Conservation (phyloP, 2,329 filamentous ascomycete genomes). For the Fusarium equiseti region DNA sequence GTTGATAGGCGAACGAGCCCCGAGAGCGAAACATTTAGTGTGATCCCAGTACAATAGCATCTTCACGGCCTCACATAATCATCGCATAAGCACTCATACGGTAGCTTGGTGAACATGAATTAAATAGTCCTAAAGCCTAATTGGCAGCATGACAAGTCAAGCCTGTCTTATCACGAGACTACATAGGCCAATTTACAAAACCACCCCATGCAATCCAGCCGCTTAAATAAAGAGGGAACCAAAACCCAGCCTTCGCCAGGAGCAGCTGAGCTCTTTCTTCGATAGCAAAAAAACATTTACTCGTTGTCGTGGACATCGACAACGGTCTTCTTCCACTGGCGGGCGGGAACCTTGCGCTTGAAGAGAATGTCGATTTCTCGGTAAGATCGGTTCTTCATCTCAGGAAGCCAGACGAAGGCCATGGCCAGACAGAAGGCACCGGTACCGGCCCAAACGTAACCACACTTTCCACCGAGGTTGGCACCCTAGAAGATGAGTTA, state of each 20-base stretch:
- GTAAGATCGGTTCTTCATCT: conserved; percentile 69
- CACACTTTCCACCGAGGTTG: conserved; percentile 66
- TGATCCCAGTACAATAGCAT: no score
- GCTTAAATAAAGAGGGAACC: conserved; percentile 13
- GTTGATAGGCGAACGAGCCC: no score
- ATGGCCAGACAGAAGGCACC: conserved; percentile 65
- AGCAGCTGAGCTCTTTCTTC: background rate
- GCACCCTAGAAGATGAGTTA: conserved; percentile 50
- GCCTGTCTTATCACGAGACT: background rate
- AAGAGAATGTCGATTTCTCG: conserved; percentile 73
- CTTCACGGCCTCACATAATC: no score
- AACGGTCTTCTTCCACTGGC: conserved; percentile 66
- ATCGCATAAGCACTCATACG: background rate
- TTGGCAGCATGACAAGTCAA: background rate
- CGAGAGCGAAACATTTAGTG: no score
- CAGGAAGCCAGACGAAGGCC: conserved; percentile 63
- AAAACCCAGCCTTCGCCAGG: background rate
- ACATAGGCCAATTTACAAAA: conserved; percentile 3
- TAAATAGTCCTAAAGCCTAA: conserved; percentile 5
- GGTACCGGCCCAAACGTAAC: conserved; percentile 70
- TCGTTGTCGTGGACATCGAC: conserved; percentile 72
- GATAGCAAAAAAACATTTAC: conserved; percentile 54
- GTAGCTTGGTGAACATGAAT: background rate
- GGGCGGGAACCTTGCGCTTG: conserved; percentile 64
- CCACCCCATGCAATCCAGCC: conserved; percentile 2